These are phyloP conservation scores for Paralagenidium karlingii DNA, from an alignment of 352 stramenopile genomes.

Conservation along the genomic window DNA sequence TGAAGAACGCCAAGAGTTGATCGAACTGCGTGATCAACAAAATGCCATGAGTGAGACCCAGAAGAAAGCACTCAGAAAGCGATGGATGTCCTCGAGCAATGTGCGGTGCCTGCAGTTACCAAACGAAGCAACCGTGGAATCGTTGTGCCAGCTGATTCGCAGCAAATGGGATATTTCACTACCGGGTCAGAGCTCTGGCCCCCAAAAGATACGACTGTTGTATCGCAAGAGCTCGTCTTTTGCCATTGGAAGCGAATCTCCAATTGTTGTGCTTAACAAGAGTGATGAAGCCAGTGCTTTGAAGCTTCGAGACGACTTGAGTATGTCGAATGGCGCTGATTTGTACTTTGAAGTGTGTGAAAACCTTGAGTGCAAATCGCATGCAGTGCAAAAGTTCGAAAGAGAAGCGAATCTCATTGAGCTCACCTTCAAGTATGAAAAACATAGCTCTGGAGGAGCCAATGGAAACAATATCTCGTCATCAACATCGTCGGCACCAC, in stretches of 20 bases:
- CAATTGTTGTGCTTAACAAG: constrained; percentile 60
- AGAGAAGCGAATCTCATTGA: constrained; percentile 68
- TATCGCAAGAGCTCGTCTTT: no score
- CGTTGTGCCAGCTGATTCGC: constrained; percentile 27
- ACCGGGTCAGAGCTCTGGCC: no score
- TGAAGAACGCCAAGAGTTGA: neutral
- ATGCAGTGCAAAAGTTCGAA: constrained; percentile 53
- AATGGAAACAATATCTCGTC: no score
- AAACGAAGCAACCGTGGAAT: constrained; percentile 35
- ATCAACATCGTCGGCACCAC: constrained; percentile 1
- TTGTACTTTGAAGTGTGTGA: constrained; percentile 64
- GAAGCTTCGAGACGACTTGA: constrained; percentile 42
- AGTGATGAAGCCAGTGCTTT: constrained; percentile 43
- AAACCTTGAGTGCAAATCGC: constrained; percentile 27
- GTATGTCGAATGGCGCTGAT: constrained; percentile 53
- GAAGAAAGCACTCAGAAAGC: constrained; percentile 4
- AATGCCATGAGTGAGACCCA: neutral
- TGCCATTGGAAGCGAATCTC: constrained; percentile 17
- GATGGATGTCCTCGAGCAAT: constrained; percentile 1
- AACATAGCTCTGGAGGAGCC: no score
- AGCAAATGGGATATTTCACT: constrained; percentile 35
- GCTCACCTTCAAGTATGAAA: constrained; percentile 57
- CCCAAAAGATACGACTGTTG: no score
- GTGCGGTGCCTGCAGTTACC: constrained; percentile 49
- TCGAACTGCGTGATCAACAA: neutral